Percentiles rank a stretch among this genome's conserved stretches.
Evolutionary conservation across 2,329 filamentous ascomycete species (phyloP).

Genomic region (Microcyclospora tardicrescens): DNA sequence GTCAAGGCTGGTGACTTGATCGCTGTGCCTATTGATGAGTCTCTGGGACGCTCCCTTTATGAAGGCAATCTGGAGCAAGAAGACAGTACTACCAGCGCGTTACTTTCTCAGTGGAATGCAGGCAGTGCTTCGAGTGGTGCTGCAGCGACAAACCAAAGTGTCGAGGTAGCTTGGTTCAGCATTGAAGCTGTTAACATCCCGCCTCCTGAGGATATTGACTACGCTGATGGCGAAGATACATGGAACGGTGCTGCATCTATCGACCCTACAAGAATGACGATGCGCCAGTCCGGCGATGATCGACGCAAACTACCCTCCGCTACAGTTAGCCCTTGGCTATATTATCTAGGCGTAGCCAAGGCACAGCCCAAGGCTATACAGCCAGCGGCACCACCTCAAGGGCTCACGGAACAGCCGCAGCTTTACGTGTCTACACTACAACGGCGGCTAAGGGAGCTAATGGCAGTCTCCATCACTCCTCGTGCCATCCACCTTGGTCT

Average conservation of each 20-base stretch:
- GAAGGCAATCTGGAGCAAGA: slow-evolving; percentile 60
- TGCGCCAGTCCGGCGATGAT: slow-evolving; percentile 83
- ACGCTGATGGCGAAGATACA: slow-evolving; percentile 48
- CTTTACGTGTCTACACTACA: slow-evolving; percentile 33
- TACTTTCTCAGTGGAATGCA: slow-evolving; percentile 13
- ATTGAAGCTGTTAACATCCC: slow-evolving; percentile 56
- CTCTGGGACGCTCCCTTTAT: slow-evolving; percentile 68
- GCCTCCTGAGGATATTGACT: slow-evolving; percentile 34
- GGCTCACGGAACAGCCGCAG: slow-evolving; percentile 35
- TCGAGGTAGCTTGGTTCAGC: slow-evolving; percentile 75
- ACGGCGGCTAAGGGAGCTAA: slow-evolving; percentile 64
- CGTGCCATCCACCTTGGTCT: slow-evolving; percentile 76
- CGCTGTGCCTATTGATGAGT: slow-evolving; percentile 77
- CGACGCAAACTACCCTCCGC: slow-evolving; percentile 67
- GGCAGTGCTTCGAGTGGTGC: slow-evolving; percentile 27
- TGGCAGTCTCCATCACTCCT: slow-evolving; percentile 77
- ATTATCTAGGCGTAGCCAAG: slow-evolving; percentile 69
- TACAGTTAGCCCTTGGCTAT: slow-evolving; percentile 69
- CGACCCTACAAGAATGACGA: slow-evolving; percentile 73
- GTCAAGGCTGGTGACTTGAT: slow-evolving; percentile 80
- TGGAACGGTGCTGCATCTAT: slow-evolving; percentile 84
- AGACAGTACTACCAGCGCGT: slow-evolving; percentile 40
- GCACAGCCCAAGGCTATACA: slow-evolving; percentile 41
- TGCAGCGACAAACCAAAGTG: slow-evolving; percentile 35
- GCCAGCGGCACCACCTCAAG: slow-evolving; percentile 24